Evolutionary conservation across 164 flowering plant genomes (phyloP), one percentile per base, ranked within the genome.

Genomic region (Dillenia suffruticosa): DNA sequence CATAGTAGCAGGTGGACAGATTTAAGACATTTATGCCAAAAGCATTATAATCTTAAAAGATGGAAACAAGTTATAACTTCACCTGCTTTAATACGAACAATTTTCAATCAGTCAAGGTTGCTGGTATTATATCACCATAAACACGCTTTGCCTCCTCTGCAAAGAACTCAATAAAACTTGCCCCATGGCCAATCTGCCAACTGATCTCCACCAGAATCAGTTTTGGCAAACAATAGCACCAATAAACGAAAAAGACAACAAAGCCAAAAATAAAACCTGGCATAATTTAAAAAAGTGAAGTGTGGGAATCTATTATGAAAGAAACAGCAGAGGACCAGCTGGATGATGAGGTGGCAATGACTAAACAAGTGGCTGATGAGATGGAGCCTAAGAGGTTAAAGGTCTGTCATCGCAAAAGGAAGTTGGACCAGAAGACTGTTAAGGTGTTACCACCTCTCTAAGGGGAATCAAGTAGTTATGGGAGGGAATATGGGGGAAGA

Each of bases 101-200:
- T 45, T 97, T 81, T 9, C 99, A 92, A 79, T 92, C 99, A 62
- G 83, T 57, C 47, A 87, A 66, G 49, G 90, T 75, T 15, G 97
- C 24, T 12, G 99, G 97, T 69, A 95, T 89, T 66, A 95, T 88
- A 72, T 95, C 99, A 47, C 99, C 99, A 81, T 95, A 95, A 5
- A 87, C 68, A 59, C 97, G 93, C 67, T 90, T 95, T 52, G 96
- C 99, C 72, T 95, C 99, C 81, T 95, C 99, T 0, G 97, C 84
- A 70, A 55, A 88, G 75, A 86, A 95, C 79, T 95, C 99, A 60
- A 95, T 79, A 69, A 92, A 92, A 69, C 81, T 70, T 19, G 99
- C 97, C 48, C 97, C 97, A 78, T 89, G 88, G 56, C 49, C 52
- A 54, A 90, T 87, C 99, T 94, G 83, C 47, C 67, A 46, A 49